Conservation (phyloP, 108 stramenopile genomes). For the Nannochloropsis gaditana region DNA sequence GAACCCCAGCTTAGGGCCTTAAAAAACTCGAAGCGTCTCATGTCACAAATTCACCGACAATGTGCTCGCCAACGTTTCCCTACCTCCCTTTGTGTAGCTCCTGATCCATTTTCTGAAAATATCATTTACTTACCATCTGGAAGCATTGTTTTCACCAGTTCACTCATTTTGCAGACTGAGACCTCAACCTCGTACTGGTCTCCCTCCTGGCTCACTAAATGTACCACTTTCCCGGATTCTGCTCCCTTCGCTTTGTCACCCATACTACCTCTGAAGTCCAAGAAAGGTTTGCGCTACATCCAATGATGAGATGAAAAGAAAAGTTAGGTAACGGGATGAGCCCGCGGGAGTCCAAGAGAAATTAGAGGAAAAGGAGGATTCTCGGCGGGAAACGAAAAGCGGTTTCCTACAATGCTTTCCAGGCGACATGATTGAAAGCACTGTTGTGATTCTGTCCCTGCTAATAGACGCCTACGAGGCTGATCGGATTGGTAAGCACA, state of each 20-base stretch:
- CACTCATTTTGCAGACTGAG: constrained; percentile 91
- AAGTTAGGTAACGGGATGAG: too few relatives aligned
- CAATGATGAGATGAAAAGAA: too few relatives aligned
- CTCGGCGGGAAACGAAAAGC: too few relatives aligned
- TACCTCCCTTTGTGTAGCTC: background rate
- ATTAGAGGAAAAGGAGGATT: too few relatives aligned
- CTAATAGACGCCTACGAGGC: too few relatives aligned
- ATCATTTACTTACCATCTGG: constrained; percentile 59
- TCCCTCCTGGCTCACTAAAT: constrained; percentile 83
- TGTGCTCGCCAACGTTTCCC: background rate
- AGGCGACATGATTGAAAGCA: too few relatives aligned
- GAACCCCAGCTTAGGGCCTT: too few relatives aligned
- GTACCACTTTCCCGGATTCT: constrained; percentile 41
- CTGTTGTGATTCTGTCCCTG: too few relatives aligned
- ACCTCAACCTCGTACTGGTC: constrained; percentile 80
- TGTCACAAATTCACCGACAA: background rate
- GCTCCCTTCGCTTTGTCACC: constrained; percentile 1
- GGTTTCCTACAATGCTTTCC: too few relatives aligned
- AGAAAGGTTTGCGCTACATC: too few relatives aligned
- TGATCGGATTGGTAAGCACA: too few relatives aligned
- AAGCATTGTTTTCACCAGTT: constrained; percentile 96
- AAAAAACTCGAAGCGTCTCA: background rate
- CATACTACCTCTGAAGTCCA: background rate
- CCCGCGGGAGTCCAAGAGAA: too few relatives aligned
- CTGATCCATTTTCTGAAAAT: background rate